These are phyloP conservation scores for Zygosaccharomyces siamensis DNA, from an alignment of 805 yeast genomes.

Conservation along the genomic window DNA sequence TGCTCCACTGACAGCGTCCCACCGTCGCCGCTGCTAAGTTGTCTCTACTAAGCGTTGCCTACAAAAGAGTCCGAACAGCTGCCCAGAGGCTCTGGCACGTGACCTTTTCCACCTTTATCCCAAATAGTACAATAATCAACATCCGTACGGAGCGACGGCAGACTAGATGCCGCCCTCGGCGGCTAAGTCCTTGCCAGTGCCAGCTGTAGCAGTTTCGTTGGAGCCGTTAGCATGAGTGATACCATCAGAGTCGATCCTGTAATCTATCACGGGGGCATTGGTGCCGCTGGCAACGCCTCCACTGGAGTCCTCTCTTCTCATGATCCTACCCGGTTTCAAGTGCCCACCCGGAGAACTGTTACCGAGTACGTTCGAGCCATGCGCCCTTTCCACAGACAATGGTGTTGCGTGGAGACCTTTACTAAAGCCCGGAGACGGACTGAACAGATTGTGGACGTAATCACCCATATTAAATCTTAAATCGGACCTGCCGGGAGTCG, in stretches of 20 bases:
- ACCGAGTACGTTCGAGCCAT: background rate
- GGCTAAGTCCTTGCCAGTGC: conserved; percentile 2
- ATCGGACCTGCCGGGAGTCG: conserved; percentile 5
- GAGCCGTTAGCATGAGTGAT: background rate
- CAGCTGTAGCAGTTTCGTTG: background rate
- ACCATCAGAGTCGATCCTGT: background rate
- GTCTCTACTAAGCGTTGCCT: too few species aligned
- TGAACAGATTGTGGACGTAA: conserved; percentile 35
- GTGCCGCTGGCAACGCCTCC: background rate
- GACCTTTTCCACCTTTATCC: background rate
- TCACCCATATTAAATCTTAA: conserved; percentile 34
- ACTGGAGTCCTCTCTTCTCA: background rate
- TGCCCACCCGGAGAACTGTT: conserved; percentile 5
- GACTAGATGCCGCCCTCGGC: conserved; percentile 2
- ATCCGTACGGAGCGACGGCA: background rate
- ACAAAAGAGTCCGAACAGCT: too few species aligned
- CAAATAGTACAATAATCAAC: background rate
- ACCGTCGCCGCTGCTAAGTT: too few species aligned
- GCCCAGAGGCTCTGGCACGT: too few species aligned
- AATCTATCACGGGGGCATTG: background rate
- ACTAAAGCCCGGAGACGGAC: conserved; percentile 34
- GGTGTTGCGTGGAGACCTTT: conserved; percentile 4
- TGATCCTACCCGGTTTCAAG: background rate
- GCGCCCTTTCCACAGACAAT: background rate
- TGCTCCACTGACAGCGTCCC: too few species aligned